Percentiles rank a stretch among this genome's conserved stretches.
Conservation (phyloP, 768 basidiomycete genomes). For the Amanita pseudoporphyria region DNA sequence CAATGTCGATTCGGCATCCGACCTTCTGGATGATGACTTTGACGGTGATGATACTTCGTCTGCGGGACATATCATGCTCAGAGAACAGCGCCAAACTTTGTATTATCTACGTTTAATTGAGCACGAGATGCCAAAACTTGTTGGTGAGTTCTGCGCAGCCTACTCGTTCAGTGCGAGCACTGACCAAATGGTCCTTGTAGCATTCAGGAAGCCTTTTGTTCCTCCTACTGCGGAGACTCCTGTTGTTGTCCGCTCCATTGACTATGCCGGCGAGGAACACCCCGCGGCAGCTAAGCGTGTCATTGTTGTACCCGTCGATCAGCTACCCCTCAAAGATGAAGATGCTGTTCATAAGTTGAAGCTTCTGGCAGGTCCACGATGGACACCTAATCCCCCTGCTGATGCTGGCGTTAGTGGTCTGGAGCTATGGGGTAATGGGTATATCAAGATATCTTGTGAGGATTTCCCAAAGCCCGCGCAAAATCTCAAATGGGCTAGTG, state of each 20-base stretch:
- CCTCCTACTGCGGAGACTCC: conserved; percentile 52
- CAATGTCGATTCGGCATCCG: conserved; percentile 29
- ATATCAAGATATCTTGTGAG: conserved; percentile 86
- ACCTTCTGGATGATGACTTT: conserved; percentile 33
- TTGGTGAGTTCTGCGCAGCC: conserved; percentile 39
- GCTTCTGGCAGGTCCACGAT: conserved; percentile 81
- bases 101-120: conserved; percentile 82
- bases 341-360: conserved; percentile 75
- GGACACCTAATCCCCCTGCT: conserved; percentile 65
- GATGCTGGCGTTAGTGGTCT: conserved; percentile 52
- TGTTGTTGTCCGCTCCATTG: conserved; percentile 62
- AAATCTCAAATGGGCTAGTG: conserved; percentile 95
- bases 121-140: conserved; percentile 80
- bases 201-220: conserved; percentile 71
- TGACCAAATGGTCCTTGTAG: conserved; percentile 27
- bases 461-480: conserved; percentile 71
- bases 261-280: conserved; percentile 71
- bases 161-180: conserved; percentile 6
- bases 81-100: conserved; percentile 63
- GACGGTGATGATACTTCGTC: conserved; percentile 58
- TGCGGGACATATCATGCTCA: conserved; percentile 61
- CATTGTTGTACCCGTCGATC: conserved; percentile 65
- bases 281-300: conserved; percentile 63
- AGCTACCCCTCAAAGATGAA: conserved; percentile 56
- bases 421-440: conserved; percentile 56